Base-by-base conservation (phyloP, 2,329 filamentous ascomycete species). In the Monilinia polystroma region DNA sequence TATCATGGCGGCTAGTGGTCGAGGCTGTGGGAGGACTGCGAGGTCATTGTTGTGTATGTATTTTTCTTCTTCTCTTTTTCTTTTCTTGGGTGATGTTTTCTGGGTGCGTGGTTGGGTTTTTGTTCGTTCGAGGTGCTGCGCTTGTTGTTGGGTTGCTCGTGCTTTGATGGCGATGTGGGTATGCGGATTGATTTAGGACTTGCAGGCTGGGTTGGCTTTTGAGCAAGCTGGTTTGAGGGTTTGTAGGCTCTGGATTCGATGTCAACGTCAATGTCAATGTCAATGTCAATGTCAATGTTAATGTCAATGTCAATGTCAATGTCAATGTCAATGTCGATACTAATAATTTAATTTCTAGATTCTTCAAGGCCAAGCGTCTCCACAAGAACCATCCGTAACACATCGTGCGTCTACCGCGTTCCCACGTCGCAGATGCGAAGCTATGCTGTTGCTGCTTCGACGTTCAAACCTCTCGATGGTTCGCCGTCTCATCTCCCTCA, bases 401-500 rank as follows among this genome's bases (percentile, higher is more conserved):
- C 32, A 26, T 18, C 20, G 47, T 58, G 53, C 20, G 55, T 55
- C 55, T 71, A 68, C 35, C 56, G 70, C 54, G 32, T 66, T 26
- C 54, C 56, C 4, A 20, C 60, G n/a, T 43, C 68, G 10, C 64
- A 59, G 64, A 67, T 8, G 5, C 49, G 74, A 68, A 32, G 35
- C 29, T 76, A 76, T 60, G 72, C 76, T 8, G 68, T 74, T 8
- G 75, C 74, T 18, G 71, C 77, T 47, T 60, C 72, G 47, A 59
- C 72, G 16, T 68, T 75, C 20, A 74, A 74, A 66, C 65, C 73
- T 35, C 32, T 49, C 23, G 67, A 69, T 53, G 38, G 60, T 26
- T 47, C 70, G n/a, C 66, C 72, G 49, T 79, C 41, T 73, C 79
- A 65, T 75, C 79, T 58, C 71, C 79, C 69, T 79, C 56, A 68